Evolutionary conservation across 768 basidiomycete species (phyloP), one percentile per base, ranked within the genome.

Genomic region (Tricholoma furcatifolium): DNA sequence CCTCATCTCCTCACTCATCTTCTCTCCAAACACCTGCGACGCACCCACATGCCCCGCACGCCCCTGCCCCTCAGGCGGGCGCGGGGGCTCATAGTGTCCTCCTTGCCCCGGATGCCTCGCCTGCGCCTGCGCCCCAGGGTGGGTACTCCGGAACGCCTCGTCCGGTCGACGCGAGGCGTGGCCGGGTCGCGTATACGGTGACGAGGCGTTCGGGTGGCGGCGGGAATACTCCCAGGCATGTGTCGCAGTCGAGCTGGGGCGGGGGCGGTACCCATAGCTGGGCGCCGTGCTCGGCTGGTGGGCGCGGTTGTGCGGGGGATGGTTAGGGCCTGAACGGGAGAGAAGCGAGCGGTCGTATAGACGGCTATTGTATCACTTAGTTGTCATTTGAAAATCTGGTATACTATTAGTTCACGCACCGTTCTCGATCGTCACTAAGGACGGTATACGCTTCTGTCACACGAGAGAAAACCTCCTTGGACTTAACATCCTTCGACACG

Each of bases 391-490:
- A 23, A 2, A 17, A 3, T 9, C 3, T n/a, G n/a, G 6, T 14
- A 46, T 36, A 9, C 18, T 11, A 9, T 7, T 2, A 34, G 63
- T 14, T 48, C 20, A n/a, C 50, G 18, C 43, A 61, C 77, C 77
- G 64, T 52, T 76, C 73, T 21, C 76, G 65, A 57, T 79, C 77
- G 53, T 78, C 71, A 38, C 66, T 68, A 14, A 80, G 62, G 1
- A 79, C 61, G 2, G 75, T 57, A 56, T 80, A 80, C 0, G 77
- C 78, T 53, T 77, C 75, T 42, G 70, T 74, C 6, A 73, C 70
- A 23, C 70, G 69, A 11, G 64, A 59, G 52, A 76, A 80, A 5
- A 73, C 54, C 6, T 70, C 66, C 34, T 62, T 66, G 4, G 77
- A 76, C 23, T 62, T 60, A 3, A 71, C 70, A 43, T 78, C 74